Evolutionary conservation across 2,329 filamentous ascomycete genomes (phyloP), one percentile per base, ranked within the genome.

Genomic region (Colletotrichum chlorophyti): DNA sequence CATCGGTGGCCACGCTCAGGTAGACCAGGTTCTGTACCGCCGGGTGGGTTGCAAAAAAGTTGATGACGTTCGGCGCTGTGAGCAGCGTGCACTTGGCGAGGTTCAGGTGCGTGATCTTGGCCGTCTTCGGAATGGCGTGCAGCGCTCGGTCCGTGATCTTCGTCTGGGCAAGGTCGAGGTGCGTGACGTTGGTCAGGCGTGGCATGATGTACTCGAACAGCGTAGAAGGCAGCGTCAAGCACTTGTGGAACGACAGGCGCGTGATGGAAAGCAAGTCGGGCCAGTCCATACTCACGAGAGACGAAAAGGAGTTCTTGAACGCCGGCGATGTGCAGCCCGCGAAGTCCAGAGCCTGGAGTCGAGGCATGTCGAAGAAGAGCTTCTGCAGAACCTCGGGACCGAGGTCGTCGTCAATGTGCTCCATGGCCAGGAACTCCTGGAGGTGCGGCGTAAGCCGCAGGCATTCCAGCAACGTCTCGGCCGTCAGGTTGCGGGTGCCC

Each of bases 81-180:
- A 95, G 79, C 50, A 85, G 81, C 49, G 84, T 86, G 78, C 91
- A 94, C 72, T 90, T 91, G 62, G 89, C 86, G 42, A 95, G 76
- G 67, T 92, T 93, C 51, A 95, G 77, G 69, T 95, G 91, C 1
- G 89, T 93, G 63, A 94, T 82, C 62, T 78, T 80, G 10, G 91
- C 91, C 5, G 87, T 87, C n/a, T 79, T 69, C 1, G 91, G 90
- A 62, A 94, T 90, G 17, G 85, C 85, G 65, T 83, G 77, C 14
- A 95, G 79, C 5, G 91, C 90, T 21, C 80, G 76, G 70, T 92
- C 85, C 29, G 87, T 93, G 65, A 95, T 85, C 64, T 88, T 84
- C 1, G 91, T 93, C 64, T 90, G 89, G 9, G 89, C 85, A n/a
- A 93, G 80, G 68, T 95, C 91, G 32, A 95, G 83, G 69, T 93